These are phyloP conservation scores for Darksidea phi DNA, from an alignment of 495 filamentous ascomycete species.

Conservation along the genomic window DNA sequence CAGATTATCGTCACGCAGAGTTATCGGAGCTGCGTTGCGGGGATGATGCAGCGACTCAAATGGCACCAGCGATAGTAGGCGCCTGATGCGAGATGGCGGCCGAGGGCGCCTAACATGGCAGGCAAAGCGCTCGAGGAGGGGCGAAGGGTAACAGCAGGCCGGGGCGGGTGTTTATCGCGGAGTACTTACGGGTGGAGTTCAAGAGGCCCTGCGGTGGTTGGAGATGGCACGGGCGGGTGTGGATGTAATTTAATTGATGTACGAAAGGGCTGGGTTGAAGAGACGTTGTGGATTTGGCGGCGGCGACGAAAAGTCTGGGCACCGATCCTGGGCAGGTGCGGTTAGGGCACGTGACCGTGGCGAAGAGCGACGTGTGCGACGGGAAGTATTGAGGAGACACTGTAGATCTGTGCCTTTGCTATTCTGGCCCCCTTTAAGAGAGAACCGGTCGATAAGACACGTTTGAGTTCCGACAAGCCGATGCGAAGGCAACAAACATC, in stretches of 20 bases:
- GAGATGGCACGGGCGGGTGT: conserved; percentile 22
- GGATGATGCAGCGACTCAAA: not conserved
- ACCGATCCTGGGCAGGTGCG: conserved; percentile 14
- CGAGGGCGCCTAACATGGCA: conserved; percentile 16
- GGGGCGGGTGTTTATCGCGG: not conserved
- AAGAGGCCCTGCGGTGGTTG: conserved; percentile 26
- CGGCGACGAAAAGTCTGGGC: conserved; percentile 36
- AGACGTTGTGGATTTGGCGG: conserved; percentile 29
- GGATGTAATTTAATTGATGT: conserved; percentile 37
- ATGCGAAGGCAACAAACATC: conserved; percentile 14
- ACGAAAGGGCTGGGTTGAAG: conserved; percentile 33
- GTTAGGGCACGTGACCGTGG: conserved; percentile 22
- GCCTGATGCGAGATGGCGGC: conserved; percentile 21
- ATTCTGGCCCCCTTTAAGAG: not conserved
- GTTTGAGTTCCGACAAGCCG: not conserved
- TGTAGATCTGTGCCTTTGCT: not conserved
- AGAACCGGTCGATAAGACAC: conserved; percentile 10
- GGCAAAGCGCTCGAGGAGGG: conserved; percentile 3
- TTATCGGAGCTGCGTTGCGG: not conserved
- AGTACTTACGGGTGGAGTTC: conserved; percentile 29
- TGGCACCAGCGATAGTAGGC: conserved; percentile 14
- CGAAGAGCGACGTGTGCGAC: not conserved
- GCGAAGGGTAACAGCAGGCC: not conserved
- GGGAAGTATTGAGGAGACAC: not conserved
- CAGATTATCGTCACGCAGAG: conserved; percentile 13